These are phyloP conservation scores for Sclerotinia sclerotiorum DNA, from an alignment of 2,329 filamentous ascomycete species.

Conservation along the genomic window DNA sequence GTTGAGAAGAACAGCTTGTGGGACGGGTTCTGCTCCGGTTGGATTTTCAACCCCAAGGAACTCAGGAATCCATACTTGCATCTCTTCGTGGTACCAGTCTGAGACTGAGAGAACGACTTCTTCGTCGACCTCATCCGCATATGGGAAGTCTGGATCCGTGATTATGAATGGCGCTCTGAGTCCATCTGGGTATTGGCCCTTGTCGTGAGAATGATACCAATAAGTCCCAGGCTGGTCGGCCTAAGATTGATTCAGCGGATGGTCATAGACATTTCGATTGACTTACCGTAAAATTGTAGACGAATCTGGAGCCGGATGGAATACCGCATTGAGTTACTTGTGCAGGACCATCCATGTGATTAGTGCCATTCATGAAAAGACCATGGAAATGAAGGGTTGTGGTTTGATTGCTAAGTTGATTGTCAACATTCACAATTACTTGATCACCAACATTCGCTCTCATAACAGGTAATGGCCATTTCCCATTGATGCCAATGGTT, in stretches of 20 bases:
- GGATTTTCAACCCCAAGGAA: conserved; percentile 51
- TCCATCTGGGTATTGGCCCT: conserved; percentile 59
- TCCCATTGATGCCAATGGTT: conserved; percentile 74
- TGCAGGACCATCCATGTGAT: conserved; percentile 65
- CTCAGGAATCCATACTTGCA: conserved; percentile 45
- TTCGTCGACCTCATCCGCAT: conserved; percentile 51
- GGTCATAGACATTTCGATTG: conserved; percentile 37
- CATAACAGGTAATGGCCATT: conserved; percentile 72
- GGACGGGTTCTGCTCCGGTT: conserved; percentile 59
- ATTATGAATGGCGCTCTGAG: conserved; percentile 57
- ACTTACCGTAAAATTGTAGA: conserved; percentile 65
- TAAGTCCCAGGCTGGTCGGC: conserved; percentile 68
- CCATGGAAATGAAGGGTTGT: conserved; percentile 72
- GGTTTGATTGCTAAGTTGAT: conserved; percentile 52
- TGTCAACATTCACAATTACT: conserved; percentile 45
- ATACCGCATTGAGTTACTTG: conserved; percentile 69
- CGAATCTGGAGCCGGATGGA: conserved; percentile 61
- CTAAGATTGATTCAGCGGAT: conserved; percentile 37
- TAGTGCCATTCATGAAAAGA: conserved; percentile 66
- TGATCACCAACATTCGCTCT: conserved; percentile 60
- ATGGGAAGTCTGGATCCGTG: conserved; percentile 52
- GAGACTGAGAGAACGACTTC: conserved; percentile 57
- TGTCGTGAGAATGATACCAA: conserved; percentile 67
- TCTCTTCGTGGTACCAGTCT: conserved; percentile 62
- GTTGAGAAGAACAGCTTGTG: conserved; percentile 68